A percentile compares a stretch with the other conserved stretches of the same genome.
Conservation (phyloP, 495 filamentous ascomycete species). For the Pseudotulostoma volvatum region DNA sequence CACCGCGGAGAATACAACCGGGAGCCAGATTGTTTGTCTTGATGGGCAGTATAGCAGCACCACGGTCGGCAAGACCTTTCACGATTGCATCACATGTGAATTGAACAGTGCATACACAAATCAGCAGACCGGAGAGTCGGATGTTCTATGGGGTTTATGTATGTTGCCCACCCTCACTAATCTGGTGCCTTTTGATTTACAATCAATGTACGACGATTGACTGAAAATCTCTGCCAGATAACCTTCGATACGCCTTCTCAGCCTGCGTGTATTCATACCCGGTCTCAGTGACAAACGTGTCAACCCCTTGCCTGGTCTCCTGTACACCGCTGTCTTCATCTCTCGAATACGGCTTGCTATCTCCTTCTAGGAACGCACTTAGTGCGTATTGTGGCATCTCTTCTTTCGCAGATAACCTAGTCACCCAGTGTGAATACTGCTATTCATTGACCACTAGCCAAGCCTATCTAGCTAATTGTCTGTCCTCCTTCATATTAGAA, state of each 20-base stretch:
- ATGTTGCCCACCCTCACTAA: too few relatives aligned
- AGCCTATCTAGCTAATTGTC: slow-evolving; percentile 35
- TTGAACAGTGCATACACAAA: slow-evolving; percentile 38
- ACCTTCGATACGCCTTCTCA: slow-evolving; percentile 32
- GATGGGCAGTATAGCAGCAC: slow-evolving; percentile 32
- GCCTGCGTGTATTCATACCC: slow-evolving; percentile 31
- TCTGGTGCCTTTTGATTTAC: too few relatives aligned
- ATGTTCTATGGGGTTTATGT: slow-evolving; percentile 47
- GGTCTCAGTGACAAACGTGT: slow-evolving; percentile 17
- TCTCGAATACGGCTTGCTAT: slow-evolving; percentile 17
- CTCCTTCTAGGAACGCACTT: slow-evolving; percentile 16
- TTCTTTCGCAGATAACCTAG: slow-evolving; percentile 25
- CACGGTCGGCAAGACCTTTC: slow-evolving; percentile 30
- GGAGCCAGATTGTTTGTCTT: slow-evolving; percentile 36
- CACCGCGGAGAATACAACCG: slow-evolving; percentile 28
- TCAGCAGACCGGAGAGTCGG: slow-evolving; percentile 29
- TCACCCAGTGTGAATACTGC: slow-evolving; percentile 29
- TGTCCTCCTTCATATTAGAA: slow-evolving; percentile 4
- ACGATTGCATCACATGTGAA: slow-evolving; percentile 42
- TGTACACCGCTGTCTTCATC: slow-evolving; percentile 22
- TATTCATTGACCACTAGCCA: slow-evolving; percentile 28
- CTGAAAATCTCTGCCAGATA: slow-evolving; percentile 16
- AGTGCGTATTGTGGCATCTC: slow-evolving; percentile 18
- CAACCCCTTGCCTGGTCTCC: slow-evolving; percentile 26
- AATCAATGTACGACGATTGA: neutral